A percentile compares a stretch with the other conserved stretches of the same genome.
phyloP scores from a whole-genome alignment of 257 asterid species.

The Paraleonurus japonicus region DNA sequence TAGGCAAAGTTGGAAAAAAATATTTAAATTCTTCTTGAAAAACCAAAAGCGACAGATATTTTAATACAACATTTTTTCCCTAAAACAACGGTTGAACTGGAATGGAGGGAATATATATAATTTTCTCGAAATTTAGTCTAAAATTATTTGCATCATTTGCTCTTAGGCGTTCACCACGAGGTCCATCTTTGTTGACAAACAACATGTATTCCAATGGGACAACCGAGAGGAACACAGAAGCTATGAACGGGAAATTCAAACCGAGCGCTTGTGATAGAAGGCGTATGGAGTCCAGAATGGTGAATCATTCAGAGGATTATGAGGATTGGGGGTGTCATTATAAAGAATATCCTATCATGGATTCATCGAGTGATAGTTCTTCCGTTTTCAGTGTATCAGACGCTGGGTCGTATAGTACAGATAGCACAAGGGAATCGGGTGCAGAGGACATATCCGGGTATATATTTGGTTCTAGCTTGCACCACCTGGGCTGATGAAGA shows the following conservation, averaged over 20 bases:
- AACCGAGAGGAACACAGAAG: conserved; percentile 22
- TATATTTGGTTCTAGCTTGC: conserved; percentile 32
- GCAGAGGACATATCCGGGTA: conserved; percentile 39
- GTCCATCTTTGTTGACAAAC: conserved; percentile 14
- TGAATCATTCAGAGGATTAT: conserved; percentile 1
- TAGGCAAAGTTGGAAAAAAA: no score
- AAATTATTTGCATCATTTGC: not conserved
- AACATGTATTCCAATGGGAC: conserved; percentile 20
- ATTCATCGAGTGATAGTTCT: conserved; percentile 34
- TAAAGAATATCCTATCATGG: conserved; percentile 17
- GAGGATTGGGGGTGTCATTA: conserved; percentile 19
- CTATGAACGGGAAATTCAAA: conserved; percentile 15
- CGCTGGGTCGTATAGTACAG: conserved; percentile 42
- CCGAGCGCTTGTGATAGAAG: not conserved
- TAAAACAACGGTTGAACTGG: no score
- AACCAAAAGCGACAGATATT: no score
- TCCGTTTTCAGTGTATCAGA: conserved; percentile 42
- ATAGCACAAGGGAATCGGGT: conserved; percentile 40
- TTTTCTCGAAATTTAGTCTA: not conserved
- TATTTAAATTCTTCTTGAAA: no score
- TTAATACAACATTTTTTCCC: no score
- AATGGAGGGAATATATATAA: no score
- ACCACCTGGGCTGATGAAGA: not conserved
- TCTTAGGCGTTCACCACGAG: conserved; percentile 36
- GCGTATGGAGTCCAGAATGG: not conserved